A percentile compares a stretch with the other conserved stretches of the same genome.
phyloP scores from a whole-genome alignment of 768 basidiomycete species.

The Lepiota brunneoincarnata region DNA sequence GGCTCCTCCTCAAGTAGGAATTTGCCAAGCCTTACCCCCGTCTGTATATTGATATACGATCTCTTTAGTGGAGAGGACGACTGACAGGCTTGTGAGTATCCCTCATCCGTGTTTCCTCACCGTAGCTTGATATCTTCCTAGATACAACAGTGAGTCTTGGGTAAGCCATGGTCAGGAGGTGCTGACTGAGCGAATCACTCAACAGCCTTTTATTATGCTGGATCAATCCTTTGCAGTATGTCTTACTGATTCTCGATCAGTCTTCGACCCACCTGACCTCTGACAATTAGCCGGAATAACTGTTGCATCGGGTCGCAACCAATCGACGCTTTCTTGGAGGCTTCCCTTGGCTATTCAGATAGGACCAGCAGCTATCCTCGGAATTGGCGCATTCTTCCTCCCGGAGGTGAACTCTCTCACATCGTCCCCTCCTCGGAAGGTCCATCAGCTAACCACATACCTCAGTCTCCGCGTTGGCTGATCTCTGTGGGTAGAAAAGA shows the following conservation, averaged over 20 bases:
- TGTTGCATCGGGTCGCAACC: conserved; percentile 36
- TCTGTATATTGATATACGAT: background rate
- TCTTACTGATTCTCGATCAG: background rate
- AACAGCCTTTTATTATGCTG: conserved; percentile 45
- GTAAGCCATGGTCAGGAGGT: too few relatives aligned
- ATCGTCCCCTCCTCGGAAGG: background rate
- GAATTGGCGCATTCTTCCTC: conserved; percentile 30
- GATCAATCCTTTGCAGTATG: conserved; percentile 41
- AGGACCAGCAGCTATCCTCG: conserved; percentile 39
- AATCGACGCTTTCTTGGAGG: conserved; percentile 40
- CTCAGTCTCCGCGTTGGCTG: conserved; percentile 53
- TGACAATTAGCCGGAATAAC: conserved; percentile 35
- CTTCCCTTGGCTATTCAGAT: conserved; percentile 52
- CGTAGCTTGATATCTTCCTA: conserved; percentile 10
- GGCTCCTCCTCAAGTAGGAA: conserved; percentile 47
- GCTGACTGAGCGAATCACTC: background rate
- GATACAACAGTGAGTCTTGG: conserved; percentile 30
- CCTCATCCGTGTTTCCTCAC: conserved; percentile 7
- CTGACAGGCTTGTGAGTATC: conserved; percentile 47
- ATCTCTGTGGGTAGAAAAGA: conserved; percentile 46
- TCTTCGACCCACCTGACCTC: background rate
- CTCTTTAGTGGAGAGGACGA: conserved; percentile 43
- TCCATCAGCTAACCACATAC: background rate
- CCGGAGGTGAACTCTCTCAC: conserved; percentile 29
- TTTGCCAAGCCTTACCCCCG: background rate